Evolutionary conservation across 2,329 filamentous ascomycete genomes (phyloP), one percentile per base, ranked within the genome.

Genomic region (Cladosporium sp.): DNA sequence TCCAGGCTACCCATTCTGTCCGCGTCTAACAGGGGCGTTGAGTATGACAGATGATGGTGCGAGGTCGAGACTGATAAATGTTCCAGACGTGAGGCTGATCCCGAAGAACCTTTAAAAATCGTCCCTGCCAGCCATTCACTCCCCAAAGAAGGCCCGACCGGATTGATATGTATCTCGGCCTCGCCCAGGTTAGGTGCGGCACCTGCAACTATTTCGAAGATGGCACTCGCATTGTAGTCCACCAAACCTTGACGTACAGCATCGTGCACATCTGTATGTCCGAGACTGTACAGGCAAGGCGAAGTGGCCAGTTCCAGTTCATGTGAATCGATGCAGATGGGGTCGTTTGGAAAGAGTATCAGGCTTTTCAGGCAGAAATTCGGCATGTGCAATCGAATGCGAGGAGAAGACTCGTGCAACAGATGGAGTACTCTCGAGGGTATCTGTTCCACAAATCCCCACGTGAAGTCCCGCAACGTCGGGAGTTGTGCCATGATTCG

Each of bases 231-330:
- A 3, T 46, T 46, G 8, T 46, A 46, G n/a, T 21, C 39, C 10
- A 46, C 39, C 10, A 46, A 43, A 21, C 18, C 39, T 46, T 5
- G 39, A 46, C n/a, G 7, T 21, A 7, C n/a, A 21, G 7, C 16
- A 5, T 39, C n/a, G 39, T 21, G 6, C 39, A 21, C 0, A 2
- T 56, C 0, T 56, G 6, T 56, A 13, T 56, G 53, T 30, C 53
- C 26, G 26, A 56, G 1, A 56, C 53, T 56, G 53, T 56, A 8
- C 13, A 56, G 53, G 26, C 53, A 56, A 56, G 53, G 53, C 53
- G 53, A 56, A 56, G 53, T 56, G 25, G 53, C 53, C 32, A 56
- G 16, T 34, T 56, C 53, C 53, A 56, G 26, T 56, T 56, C 53
- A 56, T 56, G 26, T 56, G 53, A 26, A 56, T 56, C 53, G 53